Evolutionary conservation across 106 monocot species (phyloP).

Genomic region (Platanthera zijinensis): DNA sequence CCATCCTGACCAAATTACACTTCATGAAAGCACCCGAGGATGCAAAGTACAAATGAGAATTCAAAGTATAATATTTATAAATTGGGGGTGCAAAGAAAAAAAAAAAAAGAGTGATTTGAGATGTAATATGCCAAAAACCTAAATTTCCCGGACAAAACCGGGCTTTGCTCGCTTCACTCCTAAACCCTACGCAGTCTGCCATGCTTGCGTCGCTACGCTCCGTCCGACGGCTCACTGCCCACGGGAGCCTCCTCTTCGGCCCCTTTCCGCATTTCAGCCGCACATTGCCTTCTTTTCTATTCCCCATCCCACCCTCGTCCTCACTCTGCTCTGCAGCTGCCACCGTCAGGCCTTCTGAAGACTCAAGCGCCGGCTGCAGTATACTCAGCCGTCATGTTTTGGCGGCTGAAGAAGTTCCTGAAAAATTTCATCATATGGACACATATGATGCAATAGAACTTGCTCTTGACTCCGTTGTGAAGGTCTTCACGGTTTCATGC

Average conservation of each 20-base stretch:
- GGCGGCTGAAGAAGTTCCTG: conserved; percentile 18
- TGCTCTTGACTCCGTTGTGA: conserved; percentile 91
- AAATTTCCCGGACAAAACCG: too few species aligned
- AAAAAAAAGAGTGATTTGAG: too few species aligned
- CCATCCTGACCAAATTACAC: too few species aligned
- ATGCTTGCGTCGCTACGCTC: conserved; percentile 18
- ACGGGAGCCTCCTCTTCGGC: background rate
- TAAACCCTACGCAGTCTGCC: background rate
- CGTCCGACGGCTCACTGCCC: conserved; percentile 20
- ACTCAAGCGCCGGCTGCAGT: conserved; percentile 7
- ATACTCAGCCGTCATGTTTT: background rate
- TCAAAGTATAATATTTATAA: too few species aligned
- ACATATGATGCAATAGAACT: conserved; percentile 85
- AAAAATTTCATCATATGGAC: conserved; percentile 37
- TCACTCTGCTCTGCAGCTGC: background rate
- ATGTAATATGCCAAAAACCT: too few species aligned
- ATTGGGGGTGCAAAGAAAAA: too few species aligned
- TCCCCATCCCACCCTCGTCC: background rate
- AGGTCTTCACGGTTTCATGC: conserved; percentile 93
- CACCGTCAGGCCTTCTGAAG: background rate
- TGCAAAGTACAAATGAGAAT: too few species aligned
- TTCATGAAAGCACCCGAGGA: too few species aligned
- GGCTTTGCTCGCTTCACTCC: background rate
- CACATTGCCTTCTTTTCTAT: background rate
- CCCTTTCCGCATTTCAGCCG: background rate